phyloP scores from a whole-genome alignment of 2,329 filamentous ascomycete species.

The Sclerotiophoma versabilis region DNA sequence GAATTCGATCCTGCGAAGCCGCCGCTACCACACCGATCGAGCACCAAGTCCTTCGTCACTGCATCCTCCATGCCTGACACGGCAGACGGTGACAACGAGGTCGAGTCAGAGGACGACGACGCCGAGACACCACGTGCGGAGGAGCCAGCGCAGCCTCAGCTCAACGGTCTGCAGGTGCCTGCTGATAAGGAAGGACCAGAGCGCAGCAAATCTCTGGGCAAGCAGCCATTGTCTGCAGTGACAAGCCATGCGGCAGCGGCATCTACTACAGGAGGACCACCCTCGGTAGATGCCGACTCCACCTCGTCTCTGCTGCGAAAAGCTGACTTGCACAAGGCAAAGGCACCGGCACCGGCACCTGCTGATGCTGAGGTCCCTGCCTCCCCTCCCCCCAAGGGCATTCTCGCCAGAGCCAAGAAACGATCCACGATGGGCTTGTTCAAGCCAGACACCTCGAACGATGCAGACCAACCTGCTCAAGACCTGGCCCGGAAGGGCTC shows the following conservation, averaged over 20 bases:
- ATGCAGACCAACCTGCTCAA: slow-evolving; percentile 13
- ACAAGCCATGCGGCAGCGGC: slow-evolving; percentile 36
- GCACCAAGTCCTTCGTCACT: slow-evolving; percentile 43
- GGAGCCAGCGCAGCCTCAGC: slow-evolving; percentile 30
- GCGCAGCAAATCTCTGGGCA: slow-evolving; percentile 31
- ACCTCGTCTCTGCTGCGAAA: slow-evolving; percentile 48
- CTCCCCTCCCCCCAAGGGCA: slow-evolving; percentile 33
- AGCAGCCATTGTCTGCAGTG: slow-evolving; percentile 39
- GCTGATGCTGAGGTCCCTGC: slow-evolving; percentile 28
- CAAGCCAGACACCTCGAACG: slow-evolving; percentile 13
- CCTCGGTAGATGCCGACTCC: slow-evolving; percentile 46
- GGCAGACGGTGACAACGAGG: slow-evolving; percentile 15
- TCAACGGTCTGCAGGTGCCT: slow-evolving; percentile 43
- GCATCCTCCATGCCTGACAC: slow-evolving; percentile 32
- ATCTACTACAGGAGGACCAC: slow-evolving; percentile 35
- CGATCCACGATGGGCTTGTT: slow-evolving; percentile 34
- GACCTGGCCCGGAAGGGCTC: slow-evolving; percentile 37
- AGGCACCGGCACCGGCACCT: slow-evolving; percentile 25
- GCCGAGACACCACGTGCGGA: slow-evolving; percentile 11
- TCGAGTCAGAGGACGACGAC: slow-evolving; percentile 2
- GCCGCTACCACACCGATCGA: slow-evolving; percentile 31
- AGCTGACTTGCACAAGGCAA: slow-evolving; percentile 45
- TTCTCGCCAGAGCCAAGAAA: slow-evolving; percentile 38
- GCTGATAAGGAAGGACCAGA: slow-evolving; percentile 21
- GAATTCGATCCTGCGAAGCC: slow-evolving; percentile 19